phyloP scores from a whole-genome alignment of 2,329 filamentous ascomycete genomes.

The Fusarium nurragi region DNA sequence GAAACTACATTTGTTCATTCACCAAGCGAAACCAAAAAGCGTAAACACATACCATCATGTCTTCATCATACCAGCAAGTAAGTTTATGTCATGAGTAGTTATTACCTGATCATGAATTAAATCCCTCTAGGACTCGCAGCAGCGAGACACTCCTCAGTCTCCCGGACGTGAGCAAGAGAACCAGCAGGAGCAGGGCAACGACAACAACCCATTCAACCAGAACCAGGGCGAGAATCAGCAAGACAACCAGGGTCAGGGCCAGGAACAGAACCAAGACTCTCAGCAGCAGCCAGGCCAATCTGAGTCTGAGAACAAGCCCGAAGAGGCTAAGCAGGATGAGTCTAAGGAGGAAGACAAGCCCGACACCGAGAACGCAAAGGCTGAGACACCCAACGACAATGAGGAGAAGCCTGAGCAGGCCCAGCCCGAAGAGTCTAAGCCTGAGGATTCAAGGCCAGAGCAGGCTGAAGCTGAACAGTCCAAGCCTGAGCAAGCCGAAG shows the following conservation, averaged over 20 bases:
- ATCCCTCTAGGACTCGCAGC: slow-evolving; percentile 26
- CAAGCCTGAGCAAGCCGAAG: not conserved
- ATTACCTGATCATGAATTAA: not conserved
- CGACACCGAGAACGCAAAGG: slow-evolving; percentile 15
- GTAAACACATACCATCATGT: slow-evolving; percentile 26
- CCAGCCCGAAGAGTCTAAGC: slow-evolving; percentile 3
- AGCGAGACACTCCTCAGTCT: slow-evolving; percentile 28
- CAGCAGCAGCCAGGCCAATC: slow-evolving; percentile 28
- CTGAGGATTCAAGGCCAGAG: not conserved
- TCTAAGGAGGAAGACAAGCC: slow-evolving; percentile 21
- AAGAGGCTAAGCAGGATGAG: not conserved
- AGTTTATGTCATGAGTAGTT: not conserved
- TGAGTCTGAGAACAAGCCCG: slow-evolving; percentile 11
- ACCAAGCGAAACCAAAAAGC: slow-evolving; percentile 3
- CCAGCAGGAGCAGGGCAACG: slow-evolving; percentile 12
- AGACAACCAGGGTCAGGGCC: slow-evolving; percentile 5
- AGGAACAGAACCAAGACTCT: slow-evolving; percentile 14
- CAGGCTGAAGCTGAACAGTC: slow-evolving; percentile 4
- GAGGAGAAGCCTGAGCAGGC: slow-evolving; percentile 18
- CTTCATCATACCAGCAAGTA: slow-evolving; percentile 38
- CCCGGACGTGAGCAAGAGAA: slow-evolving; percentile 11
- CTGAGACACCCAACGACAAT: slow-evolving; percentile 15
- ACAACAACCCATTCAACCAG: slow-evolving; percentile 20
- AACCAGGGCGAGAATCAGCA: slow-evolving; percentile 1
- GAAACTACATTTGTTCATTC: not conserved